Percentiles rank a stretch among this genome's conserved stretches.
Conservation (phyloP, 2,329 filamentous ascomycete species). For the Orbilia blumenaviensis region DNA sequence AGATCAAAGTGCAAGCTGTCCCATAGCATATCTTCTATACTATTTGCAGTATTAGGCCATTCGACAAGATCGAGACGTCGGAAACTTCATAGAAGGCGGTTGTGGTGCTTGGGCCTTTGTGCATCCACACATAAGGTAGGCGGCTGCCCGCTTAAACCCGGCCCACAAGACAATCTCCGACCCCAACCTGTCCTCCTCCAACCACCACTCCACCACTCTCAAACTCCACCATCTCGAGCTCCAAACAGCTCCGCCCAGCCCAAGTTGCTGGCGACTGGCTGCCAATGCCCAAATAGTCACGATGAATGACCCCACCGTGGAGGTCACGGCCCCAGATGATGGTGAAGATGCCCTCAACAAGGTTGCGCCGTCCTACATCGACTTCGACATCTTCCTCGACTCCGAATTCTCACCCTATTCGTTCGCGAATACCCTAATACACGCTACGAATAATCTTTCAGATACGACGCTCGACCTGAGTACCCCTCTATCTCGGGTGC, state of each 20-base stretch:
- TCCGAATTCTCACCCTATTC: conserved; percentile 80
- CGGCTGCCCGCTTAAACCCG: neutral
- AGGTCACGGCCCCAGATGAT: conserved; percentile 26
- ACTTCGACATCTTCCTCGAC: conserved; percentile 90
- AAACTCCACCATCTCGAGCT: neutral
- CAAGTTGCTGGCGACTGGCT: conserved; percentile 8
- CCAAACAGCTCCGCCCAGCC: conserved; percentile 3
- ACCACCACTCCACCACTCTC: neutral
- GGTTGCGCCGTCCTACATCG: conserved; percentile 76
- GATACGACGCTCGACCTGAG: conserved; percentile 92
- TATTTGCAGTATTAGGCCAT: neutral
- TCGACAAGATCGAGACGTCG: neutral
- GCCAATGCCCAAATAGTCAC: conserved; percentile 19
- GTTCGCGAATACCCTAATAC: conserved; percentile 89
- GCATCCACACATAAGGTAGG: neutral
- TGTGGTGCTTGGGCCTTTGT: too few relatives aligned
- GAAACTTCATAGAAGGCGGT: too few relatives aligned
- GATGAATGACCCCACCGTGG: conserved; percentile 35
- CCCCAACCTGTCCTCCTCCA: neutral
- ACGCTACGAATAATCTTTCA: conserved; percentile 88
- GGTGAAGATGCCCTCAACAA: conserved; percentile 27
- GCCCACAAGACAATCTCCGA: neutral
- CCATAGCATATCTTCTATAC: too few relatives aligned
- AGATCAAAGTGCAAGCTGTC: too few relatives aligned
- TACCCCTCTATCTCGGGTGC: conserved; percentile 88